A percentile compares a stretch with the other conserved stretches of the same genome.
Evolutionary conservation across 2,329 filamentous ascomycete genomes (phyloP).

Genomic region (Colletotrichum spaethianum): DNA sequence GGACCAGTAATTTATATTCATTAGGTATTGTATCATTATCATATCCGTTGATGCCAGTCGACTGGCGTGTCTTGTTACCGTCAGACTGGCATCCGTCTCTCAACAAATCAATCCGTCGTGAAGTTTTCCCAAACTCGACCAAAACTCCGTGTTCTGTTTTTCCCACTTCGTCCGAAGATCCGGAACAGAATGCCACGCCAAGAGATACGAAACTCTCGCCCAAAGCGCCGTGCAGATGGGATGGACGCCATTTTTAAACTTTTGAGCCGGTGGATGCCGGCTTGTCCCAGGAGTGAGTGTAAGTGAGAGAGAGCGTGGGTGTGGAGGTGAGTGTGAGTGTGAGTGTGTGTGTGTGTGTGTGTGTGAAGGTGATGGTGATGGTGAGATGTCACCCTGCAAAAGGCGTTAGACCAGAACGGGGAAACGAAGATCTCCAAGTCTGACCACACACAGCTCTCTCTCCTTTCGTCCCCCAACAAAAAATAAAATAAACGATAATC

Average conservation of each 20-base stretch:
- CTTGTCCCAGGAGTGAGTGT: background rate
- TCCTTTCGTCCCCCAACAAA: background rate
- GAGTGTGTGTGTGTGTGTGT: background rate
- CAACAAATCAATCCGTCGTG: background rate
- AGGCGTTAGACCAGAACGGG: background rate
- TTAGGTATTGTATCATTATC: constrained; percentile 24
- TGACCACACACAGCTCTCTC: background rate
- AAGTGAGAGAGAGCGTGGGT: background rate
- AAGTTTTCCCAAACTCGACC: background rate
- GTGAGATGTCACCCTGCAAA: background rate
- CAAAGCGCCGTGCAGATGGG: constrained; percentile 33
- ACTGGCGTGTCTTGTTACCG: background rate
- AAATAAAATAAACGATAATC: background rate
- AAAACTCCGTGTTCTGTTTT: background rate
- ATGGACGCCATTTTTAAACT: constrained; percentile 29
- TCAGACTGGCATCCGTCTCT: constrained; percentile 11
- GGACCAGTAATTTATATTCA: background rate
- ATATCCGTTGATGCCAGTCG: constrained; percentile 7
- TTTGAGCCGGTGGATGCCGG: constrained; percentile 22
- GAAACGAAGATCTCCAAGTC: background rate
- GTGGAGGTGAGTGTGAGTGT: background rate
- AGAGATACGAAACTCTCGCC: constrained; percentile 31
- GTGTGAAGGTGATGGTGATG: background rate
- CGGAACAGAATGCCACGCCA: constrained; percentile 21
- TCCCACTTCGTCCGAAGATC: constrained; percentile 23